phyloP scores from a whole-genome alignment of 164 flowering plant species.

The Chloranthus sessilifolius region DNA sequence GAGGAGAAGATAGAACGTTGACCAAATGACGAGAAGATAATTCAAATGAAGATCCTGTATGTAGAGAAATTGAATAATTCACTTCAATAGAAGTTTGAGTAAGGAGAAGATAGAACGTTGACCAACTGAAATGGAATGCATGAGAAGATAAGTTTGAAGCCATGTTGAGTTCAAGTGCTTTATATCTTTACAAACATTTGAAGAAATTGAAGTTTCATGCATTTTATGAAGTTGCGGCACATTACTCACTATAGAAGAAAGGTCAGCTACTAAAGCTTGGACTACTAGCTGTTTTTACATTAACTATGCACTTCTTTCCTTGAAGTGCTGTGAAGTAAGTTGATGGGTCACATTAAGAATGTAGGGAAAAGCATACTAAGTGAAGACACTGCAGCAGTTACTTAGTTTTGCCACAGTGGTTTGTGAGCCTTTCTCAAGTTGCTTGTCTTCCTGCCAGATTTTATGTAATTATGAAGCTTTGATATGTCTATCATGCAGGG shows the following conservation, averaged over 20 bases:
- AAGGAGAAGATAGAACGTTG: slow-evolving; percentile 53
- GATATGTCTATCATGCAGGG: slow-evolving; percentile 35
- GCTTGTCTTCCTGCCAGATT: background rate
- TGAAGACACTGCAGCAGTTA: slow-evolving; percentile 3
- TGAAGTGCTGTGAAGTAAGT: slow-evolving; percentile 22
- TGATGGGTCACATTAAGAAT: slow-evolving; percentile 6
- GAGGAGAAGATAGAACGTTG: slow-evolving; percentile 53
- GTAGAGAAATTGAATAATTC: slow-evolving; percentile 51
- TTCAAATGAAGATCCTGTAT: slow-evolving; percentile 46
- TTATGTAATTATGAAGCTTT: slow-evolving; percentile 4
- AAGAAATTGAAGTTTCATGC: slow-evolving; percentile 70
- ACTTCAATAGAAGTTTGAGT: slow-evolving; percentile 58
- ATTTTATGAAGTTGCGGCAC: slow-evolving; percentile 64
- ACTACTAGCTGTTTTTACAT: slow-evolving; percentile 39
- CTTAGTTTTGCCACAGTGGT: slow-evolving; percentile 15
- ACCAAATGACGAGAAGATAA: slow-evolving; percentile 47
- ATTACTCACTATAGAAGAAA: slow-evolving; percentile 56
- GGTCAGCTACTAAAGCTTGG: slow-evolving; percentile 64
- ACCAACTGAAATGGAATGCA: slow-evolving; percentile 33
- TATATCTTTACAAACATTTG: slow-evolving; percentile 53
- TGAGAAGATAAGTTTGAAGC: slow-evolving; percentile 17
- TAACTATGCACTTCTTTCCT: slow-evolving; percentile 20
- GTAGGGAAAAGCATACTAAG: slow-evolving; percentile 21
- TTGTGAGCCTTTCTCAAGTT: background rate
- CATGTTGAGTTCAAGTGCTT: slow-evolving; percentile 57